A percentile compares a stretch with the other conserved stretches of the same genome.
phyloP scores from a whole-genome alignment of 78 protist genomes.

The slime mould (Dictyostelium discoideum) region DNA sequence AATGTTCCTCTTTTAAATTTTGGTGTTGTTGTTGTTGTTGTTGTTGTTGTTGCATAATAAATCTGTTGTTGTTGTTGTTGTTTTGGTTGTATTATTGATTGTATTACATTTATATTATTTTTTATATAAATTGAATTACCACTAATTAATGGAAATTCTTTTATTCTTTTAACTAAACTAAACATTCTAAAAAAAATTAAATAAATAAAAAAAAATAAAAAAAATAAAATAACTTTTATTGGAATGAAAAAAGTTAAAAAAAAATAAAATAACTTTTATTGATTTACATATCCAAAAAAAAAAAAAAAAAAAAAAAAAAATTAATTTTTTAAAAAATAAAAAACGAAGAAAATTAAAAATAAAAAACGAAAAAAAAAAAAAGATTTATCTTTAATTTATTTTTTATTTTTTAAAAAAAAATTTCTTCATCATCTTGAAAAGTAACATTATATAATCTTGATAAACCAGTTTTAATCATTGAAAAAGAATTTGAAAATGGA shows the following conservation, averaged over 20 bases:
- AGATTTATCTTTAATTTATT: too few relatives aligned
- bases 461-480: not conserved
- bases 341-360: too few relatives aligned
- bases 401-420: not conserved
- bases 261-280: not conserved
- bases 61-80: not conserved
- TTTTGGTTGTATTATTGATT: not conserved
- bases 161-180: not conserved
- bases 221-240: not conserved
- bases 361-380: not conserved
- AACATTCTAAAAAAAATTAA: not conserved
- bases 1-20: not conserved
- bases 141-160: not conserved
- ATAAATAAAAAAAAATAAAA: not conserved
- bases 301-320: too few relatives aligned
- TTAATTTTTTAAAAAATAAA: too few relatives aligned
- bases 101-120: not conserved
- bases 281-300: too few relatives aligned
- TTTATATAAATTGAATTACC: not conserved
- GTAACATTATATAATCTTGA: not conserved
- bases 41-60: not conserved
- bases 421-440: not conserved
- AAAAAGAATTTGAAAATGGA: not conserved
- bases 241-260: not conserved
- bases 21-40: too few relatives aligned